phyloP scores from a whole-genome alignment of 352 stramenopile species.

The Thalassiosira hispida region DNA sequence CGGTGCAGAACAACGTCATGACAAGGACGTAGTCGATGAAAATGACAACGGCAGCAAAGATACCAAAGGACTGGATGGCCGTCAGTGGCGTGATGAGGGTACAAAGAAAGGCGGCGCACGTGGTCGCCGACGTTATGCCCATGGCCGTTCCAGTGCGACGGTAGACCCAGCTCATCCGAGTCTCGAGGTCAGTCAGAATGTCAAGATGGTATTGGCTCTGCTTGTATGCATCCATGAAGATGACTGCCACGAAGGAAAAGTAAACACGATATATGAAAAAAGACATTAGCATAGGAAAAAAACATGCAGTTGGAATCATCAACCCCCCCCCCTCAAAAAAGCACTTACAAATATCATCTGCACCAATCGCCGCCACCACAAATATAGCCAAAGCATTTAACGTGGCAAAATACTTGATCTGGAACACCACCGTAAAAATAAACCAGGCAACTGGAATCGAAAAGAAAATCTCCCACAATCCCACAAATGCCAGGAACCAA shows the following conservation, averaged over 20 bases:
- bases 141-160: constrained; percentile 57
- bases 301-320: too few relatives aligned
- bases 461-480: constrained; percentile 74
- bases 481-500: constrained; percentile 69
- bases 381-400: constrained; percentile 77
- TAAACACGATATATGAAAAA: background rate
- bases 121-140: constrained; percentile 75
- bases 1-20: constrained; percentile 73
- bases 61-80: constrained; percentile 71
- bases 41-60: constrained; percentile 77
- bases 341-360: constrained; percentile 66
- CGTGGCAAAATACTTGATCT: constrained; percentile 76
- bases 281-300: background rate
- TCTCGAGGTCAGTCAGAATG: constrained; percentile 50
- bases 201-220: constrained; percentile 53
- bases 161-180: constrained; percentile 68
- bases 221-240: constrained; percentile 78
- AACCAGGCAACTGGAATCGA: constrained; percentile 76
- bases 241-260: constrained; percentile 29
- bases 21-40: constrained; percentile 76
- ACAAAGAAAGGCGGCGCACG: constrained; percentile 70
- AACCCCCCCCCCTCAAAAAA: background rate
- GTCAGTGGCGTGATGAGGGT: constrained; percentile 61
- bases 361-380: constrained; percentile 78
- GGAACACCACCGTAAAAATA: constrained; percentile 72